phyloP scores from a whole-genome alignment of 2,329 filamentous ascomycete genomes.

The Aspergillus eucalypticola region DNA sequence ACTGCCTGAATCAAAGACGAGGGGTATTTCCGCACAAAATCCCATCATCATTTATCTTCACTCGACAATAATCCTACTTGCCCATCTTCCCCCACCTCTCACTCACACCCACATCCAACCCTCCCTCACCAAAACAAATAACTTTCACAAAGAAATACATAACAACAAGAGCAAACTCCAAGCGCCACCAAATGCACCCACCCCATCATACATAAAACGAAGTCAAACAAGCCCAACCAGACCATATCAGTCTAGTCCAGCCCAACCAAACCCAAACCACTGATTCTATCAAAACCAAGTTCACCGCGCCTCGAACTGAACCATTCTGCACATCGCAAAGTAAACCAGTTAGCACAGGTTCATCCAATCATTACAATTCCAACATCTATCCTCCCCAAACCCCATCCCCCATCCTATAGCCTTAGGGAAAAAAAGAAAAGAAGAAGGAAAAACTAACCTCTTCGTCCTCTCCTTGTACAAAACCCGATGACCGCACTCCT shows the following conservation, averaged over 20 bases:
- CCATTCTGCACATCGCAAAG: conserved; percentile 66
- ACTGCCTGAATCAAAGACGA: not conserved
- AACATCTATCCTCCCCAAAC: too few relatives aligned
- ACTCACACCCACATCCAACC: not conserved
- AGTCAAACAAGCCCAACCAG: not conserved
- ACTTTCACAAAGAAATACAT: not conserved
- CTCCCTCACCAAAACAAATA: not conserved
- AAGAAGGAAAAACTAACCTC: conserved; percentile 62
- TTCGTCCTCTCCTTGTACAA: conserved; percentile 98
- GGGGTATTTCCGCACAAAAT: too few relatives aligned
- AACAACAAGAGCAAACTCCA: conserved; percentile 20
- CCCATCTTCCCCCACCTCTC: not conserved
- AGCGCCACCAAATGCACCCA: conserved; percentile 35
- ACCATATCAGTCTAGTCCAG: not conserved
- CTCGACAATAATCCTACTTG: not conserved
- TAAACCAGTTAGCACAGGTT: conserved; percentile 8
- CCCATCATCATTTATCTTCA: not conserved
- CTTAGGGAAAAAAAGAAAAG: not conserved
- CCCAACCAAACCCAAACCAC: not conserved
- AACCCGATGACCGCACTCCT: conserved; percentile 91
- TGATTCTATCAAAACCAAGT: not conserved
- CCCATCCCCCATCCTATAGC: not conserved
- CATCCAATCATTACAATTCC: too few relatives aligned
- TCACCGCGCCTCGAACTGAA: conserved; percentile 95
- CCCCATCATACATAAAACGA: conserved; percentile 22